A percentile compares a stretch with the other conserved stretches of the same genome.
Conservation (phyloP, 2,329 filamentous ascomycete genomes). For the Diaporthe destruens region DNA sequence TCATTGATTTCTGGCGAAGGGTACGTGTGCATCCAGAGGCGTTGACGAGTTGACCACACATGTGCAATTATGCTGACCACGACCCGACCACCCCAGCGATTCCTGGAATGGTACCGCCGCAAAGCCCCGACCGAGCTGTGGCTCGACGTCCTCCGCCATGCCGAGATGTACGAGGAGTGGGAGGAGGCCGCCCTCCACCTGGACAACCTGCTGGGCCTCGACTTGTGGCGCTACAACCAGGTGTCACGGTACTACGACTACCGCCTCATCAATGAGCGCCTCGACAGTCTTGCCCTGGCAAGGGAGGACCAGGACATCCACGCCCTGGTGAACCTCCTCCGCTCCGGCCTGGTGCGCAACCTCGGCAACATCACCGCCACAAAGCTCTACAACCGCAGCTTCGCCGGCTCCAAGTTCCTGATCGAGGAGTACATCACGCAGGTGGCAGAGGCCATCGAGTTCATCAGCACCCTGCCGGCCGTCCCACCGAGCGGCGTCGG, state of each 20-base stretch:
- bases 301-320: constrained; percentile 70
- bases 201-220: constrained; percentile 84
- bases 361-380: constrained; percentile 90
- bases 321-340: constrained; percentile 81
- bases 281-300: constrained; percentile 70
- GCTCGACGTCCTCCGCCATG: constrained; percentile 73
- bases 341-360: constrained; percentile 84
- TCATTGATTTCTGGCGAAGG: constrained; percentile 72
- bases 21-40: constrained; percentile 55
- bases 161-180: constrained; percentile 86
- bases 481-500: constrained; percentile 38
- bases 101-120: constrained; percentile 74
- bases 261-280: constrained; percentile 82
- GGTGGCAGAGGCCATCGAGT: constrained; percentile 83
- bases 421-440: constrained; percentile 93
- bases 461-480: constrained; percentile 74
- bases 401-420: constrained; percentile 88
- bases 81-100: constrained; percentile 65
- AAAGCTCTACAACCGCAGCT: constrained; percentile 85
- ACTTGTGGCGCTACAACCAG: constrained; percentile 87
- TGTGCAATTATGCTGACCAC: constrained; percentile 1
- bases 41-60: neutral
- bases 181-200: constrained; percentile 84
- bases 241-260: constrained; percentile 88
- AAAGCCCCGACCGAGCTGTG: constrained; percentile 75